These are phyloP conservation scores for Cucurbita pepo DNA, from an alignment of 306 rosid genomes.

Conservation along the genomic window DNA sequence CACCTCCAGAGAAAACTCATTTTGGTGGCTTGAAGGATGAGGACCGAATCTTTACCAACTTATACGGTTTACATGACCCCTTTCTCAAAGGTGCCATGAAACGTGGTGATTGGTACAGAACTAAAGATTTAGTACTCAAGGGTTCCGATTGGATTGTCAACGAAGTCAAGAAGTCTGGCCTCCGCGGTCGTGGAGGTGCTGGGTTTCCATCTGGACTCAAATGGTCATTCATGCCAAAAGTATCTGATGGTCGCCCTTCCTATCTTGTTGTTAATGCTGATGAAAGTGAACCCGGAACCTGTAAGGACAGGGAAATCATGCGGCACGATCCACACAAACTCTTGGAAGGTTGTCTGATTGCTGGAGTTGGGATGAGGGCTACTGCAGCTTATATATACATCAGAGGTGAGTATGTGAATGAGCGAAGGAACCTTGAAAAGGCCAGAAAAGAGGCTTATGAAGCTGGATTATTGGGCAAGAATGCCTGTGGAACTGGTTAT, in stretches of 20 bases:
- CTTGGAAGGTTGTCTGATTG: conserved; percentile 92
- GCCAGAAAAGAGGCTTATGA: conserved; percentile 88
- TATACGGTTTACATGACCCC: conserved; percentile 89
- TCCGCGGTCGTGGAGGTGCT: conserved; percentile 98
- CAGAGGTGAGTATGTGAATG: conserved; percentile 93
- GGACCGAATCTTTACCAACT: conserved; percentile 90
- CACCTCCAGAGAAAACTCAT: conserved; percentile 90
- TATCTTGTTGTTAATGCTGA: conserved; percentile 97
- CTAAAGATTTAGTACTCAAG: conserved; percentile 82
- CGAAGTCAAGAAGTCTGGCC: conserved; percentile 94
- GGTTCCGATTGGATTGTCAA: conserved; percentile 98
- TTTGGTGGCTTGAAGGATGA: conserved; percentile 94
- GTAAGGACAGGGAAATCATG: conserved; percentile 97
- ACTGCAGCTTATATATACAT: conserved; percentile 91
- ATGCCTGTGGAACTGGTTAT: conserved; percentile 96
- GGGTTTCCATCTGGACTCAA: conserved; percentile 98
- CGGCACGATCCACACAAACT: conserved; percentile 93
- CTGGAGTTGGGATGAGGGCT: conserved; percentile 99
- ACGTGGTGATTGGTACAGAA: conserved; percentile 86
- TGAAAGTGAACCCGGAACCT: conserved; percentile 99
- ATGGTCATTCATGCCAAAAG: conserved; percentile 99
- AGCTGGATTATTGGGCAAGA: conserved; percentile 85
- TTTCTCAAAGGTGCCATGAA: conserved; percentile 96
- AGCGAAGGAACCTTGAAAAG: conserved; percentile 66
- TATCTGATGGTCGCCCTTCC: conserved; percentile 97